Conservation (phyloP, 1,139 yeast genomes). For the Hyphopichia burtonii region DNA sequence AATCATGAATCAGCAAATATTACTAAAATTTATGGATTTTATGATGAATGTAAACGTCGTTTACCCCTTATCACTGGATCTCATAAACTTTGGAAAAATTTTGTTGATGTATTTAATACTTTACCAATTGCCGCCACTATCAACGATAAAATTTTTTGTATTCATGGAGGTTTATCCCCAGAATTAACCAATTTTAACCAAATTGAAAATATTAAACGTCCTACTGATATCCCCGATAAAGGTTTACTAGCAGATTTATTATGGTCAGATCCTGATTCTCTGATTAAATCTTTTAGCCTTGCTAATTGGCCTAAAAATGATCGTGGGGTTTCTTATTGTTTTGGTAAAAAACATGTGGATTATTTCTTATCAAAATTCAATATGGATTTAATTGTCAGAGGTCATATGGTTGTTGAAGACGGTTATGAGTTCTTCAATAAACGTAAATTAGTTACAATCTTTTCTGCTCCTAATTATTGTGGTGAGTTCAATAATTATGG, state of each 20-base stretch:
- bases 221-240: slow-evolving; percentile 84
- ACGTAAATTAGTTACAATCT: slow-evolving; percentile 76
- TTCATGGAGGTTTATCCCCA: slow-evolving; percentile 89
- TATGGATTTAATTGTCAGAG: slow-evolving; percentile 78
- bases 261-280: slow-evolving; percentile 86
- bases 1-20: slow-evolving; percentile 85
- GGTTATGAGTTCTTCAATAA: slow-evolving; percentile 85
- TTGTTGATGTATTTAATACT: slow-evolving; percentile 81
- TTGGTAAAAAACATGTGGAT: slow-evolving; percentile 72
- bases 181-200: slow-evolving; percentile 63
- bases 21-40: slow-evolving; percentile 82
- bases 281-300: slow-evolving; percentile 39
- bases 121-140: slow-evolving; percentile 86
- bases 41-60: slow-evolving; percentile 84
- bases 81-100: slow-evolving; percentile 67
- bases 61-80: slow-evolving; percentile 47
- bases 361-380: slow-evolving; percentile 67
- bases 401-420: slow-evolving; percentile 93
- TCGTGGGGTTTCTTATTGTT: slow-evolving; percentile 82
- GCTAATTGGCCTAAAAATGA: slow-evolving; percentile 79
- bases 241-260: slow-evolving; percentile 79
- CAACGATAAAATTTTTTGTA: slow-evolving; percentile 81
- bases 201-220: slow-evolving; percentile 69
- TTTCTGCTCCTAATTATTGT: slow-evolving; percentile 88
- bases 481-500: slow-evolving; percentile 92